Evolutionary conservation across 805 yeast species (phyloP).

Genomic region (Kregervanrija pseudodelftensis): DNA sequence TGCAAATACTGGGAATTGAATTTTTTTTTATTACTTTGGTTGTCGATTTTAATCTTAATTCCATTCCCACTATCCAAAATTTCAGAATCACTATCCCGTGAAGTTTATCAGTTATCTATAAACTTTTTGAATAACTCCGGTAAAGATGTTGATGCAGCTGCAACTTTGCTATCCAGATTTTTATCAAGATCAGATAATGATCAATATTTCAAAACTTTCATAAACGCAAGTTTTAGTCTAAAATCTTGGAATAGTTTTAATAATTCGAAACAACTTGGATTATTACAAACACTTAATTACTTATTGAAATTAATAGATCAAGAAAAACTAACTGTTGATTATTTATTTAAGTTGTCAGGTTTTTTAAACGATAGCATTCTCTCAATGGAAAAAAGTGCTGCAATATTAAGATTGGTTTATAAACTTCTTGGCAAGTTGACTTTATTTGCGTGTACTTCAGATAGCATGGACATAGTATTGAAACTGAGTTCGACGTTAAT

Average conservation of each 20-base stretch:
- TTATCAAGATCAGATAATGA: constrained; percentile 41
- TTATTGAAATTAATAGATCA: constrained; percentile 15
- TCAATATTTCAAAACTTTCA: constrained; percentile 22
- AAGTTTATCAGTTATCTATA: constrained; percentile 31
- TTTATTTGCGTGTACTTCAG: constrained; percentile 1
- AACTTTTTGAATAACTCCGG: constrained; percentile 38
- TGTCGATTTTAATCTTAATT: constrained; percentile 57
- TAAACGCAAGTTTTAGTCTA: constrained; percentile 14
- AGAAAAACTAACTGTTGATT: no score
- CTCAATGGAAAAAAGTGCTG: not conserved
- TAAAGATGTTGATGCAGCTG: constrained; percentile 49
- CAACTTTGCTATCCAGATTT: constrained; percentile 44
- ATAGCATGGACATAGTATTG: no score
- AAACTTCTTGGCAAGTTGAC: constrained; percentile 37
- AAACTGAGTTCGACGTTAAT: no score
- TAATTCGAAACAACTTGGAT: constrained; percentile 13
- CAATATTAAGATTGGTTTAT: constrained; percentile 16
- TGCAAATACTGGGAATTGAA: constrained; percentile 5
- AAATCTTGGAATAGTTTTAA: constrained; percentile 11
- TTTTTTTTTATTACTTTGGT: constrained; percentile 60
- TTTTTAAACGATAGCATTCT: no score
- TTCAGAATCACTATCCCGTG: constrained; percentile 23
- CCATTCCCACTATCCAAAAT: constrained; percentile 60
- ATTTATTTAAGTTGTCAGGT: no score
- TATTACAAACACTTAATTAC: constrained; percentile 17